Conservation (phyloP, 352 stramenopile species). For the Phytopythium helicoides region DNA sequence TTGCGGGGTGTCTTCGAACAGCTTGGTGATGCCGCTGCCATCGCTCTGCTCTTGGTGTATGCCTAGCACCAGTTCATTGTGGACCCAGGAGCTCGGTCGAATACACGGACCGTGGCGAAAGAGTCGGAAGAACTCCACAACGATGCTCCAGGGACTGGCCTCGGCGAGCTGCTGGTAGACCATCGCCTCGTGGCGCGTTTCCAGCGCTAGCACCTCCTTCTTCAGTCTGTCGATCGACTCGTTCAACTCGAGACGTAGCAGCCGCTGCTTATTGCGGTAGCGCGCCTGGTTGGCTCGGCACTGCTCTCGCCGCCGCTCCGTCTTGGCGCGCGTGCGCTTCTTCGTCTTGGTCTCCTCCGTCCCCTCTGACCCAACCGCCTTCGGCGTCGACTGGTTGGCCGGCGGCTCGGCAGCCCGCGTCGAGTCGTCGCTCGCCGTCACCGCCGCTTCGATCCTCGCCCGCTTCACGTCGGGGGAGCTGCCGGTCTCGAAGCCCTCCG, state of each 20-base stretch:
- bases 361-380: too few species aligned
- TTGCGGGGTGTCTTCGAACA: too few species aligned
- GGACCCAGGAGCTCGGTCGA: neutral
- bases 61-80: slow-evolving; percentile 7
- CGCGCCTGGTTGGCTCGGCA: slow-evolving; percentile 27
- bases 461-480: neutral
- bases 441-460: neutral
- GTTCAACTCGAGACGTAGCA: slow-evolving; percentile 11
- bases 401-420: too few species aligned
- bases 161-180: neutral
- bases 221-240: slow-evolving; percentile 13
- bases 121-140: slow-evolving; percentile 17
- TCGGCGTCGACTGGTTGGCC: neutral
- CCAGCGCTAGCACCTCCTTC: slow-evolving; percentile 15
- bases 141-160: slow-evolving; percentile 1
- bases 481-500: too few species aligned
- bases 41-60: neutral
- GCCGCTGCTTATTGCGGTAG: slow-evolving; percentile 11
- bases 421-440: neutral
- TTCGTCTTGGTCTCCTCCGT: slow-evolving; percentile 1
- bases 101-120: slow-evolving; percentile 16
- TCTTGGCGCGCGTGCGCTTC: slow-evolving; percentile 22
- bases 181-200: slow-evolving; percentile 10
- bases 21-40: neutral
- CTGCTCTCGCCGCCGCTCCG: slow-evolving; percentile 22